Base-by-base conservation (phyloP, 371 early-diverging fungal species). In the Funneliformis caledonium region DNA sequence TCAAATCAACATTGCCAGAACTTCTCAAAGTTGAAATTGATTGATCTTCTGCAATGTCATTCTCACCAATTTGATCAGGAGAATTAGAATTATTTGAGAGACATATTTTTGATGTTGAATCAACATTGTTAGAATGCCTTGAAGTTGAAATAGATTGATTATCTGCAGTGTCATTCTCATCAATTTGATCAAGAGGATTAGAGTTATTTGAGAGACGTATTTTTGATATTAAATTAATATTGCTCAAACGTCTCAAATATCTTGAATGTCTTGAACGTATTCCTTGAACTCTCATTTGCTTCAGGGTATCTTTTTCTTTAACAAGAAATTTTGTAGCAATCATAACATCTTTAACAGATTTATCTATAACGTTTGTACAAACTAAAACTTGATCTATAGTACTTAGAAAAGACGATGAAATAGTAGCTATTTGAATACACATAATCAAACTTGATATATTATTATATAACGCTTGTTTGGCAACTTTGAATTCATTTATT, bases 391-490 rank as follows among this genome's bases (percentile, higher is more conserved):
- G 61, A 26, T 80, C 72, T 14, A 80, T 60, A 33, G 22, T 61
- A 80, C 45, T 45, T 26, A 16, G 50, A 37, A 11, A 84, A n/a
- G 82, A 83, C 80, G 83, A 84, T 19, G 88, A 81, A 79, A 89
- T 84, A 1, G 93, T 91, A 4, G 92, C 87, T 16, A 86, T 83
- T 67, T 92, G 92, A 9, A 91, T 90, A 10, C 90, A 90, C 83
- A 90, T 91, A 69, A 93, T 91, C 10, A 94, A 83, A 22, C 89
- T 84, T 0, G 93, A 91, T 43, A 94, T 87, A 19, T 88, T 85
- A 82, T 93, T 93, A 85, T 91, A 93, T 37, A 95, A 82, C 7
- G 87, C 81, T 76, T 93, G 91, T 77, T 93, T 92, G 22, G 90
- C 88, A 68, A 88, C 87, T 69, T 91, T 90, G 82, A 91, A 93